Evolutionary conservation across 805 yeast genomes (phyloP).

Genomic region (Candida khao-thaluensis): DNA sequence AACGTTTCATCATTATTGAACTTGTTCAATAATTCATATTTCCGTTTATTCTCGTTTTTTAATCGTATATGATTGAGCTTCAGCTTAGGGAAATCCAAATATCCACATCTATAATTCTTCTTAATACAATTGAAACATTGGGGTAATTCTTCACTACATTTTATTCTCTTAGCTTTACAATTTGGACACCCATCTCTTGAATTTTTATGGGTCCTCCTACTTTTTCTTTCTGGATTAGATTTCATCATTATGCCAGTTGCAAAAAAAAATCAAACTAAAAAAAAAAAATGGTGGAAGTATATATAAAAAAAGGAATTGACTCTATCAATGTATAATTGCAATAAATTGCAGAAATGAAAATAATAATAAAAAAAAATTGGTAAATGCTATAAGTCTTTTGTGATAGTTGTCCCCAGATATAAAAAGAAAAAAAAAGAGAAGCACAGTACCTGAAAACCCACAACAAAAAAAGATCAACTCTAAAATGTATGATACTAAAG

Average conservation of each 20-base stretch:
- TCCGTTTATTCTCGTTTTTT: constrained; percentile 28
- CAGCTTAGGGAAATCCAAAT: constrained; percentile 40
- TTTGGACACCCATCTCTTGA: constrained; percentile 46
- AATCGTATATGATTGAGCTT: constrained; percentile 31
- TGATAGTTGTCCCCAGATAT: neutral
- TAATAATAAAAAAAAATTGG: neutral
- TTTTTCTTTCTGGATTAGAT: constrained; percentile 20
- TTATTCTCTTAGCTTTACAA: constrained; percentile 43
- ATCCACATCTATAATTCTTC: constrained; percentile 40
- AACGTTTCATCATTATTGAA: constrained; percentile 1
- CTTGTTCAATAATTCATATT: constrained; percentile 10
- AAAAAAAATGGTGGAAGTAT: neutral
- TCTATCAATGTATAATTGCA: neutral
- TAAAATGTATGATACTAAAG: constrained; percentile 1
- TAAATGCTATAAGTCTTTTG: neutral
- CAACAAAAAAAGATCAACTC: constrained; percentile 2
- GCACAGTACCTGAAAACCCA: neutral
- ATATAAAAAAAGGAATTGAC: neutral
- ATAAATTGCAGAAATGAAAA: neutral
- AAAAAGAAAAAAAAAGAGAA: neutral
- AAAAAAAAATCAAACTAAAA: too few species aligned
- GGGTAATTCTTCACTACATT: constrained; percentile 44
- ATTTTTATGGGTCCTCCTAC: constrained; percentile 38
- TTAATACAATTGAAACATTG: constrained; percentile 38
- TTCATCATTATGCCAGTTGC: too few species aligned